Evolutionary conservation across 2,329 filamentous ascomycete species (phyloP), one percentile per base, ranked within the genome.

Genomic region (Diplodia seriata): DNA sequence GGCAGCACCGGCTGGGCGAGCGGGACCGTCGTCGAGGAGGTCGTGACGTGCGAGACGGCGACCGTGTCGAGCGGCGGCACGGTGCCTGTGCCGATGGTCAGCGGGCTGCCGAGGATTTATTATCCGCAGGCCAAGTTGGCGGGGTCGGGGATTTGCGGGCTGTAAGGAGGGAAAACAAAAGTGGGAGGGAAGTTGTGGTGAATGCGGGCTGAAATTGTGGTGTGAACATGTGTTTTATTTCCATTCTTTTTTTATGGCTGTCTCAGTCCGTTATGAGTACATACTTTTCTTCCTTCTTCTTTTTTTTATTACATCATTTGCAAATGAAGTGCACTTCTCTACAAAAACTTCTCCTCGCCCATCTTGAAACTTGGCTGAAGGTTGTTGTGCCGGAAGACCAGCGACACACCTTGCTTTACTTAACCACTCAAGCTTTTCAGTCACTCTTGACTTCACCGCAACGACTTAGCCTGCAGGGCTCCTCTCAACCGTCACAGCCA

Each of bases 41-140:
- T 79, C 20, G 61, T 80, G 59, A 74, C 73, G 12, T 80, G 78
- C 71, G 72, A 70, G 4, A 74, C 71, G 3, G 59, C 74, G 20
- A 77, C 72, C 2, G 74, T 73, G 4, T 43, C 49, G 3, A 40
- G 43, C 9, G 65, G 71, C 67, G 77, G 77, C 9, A 73, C 67
- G 3, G 70, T 81, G 6, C 55, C 68, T 0, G 78, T 81, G 4
- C 72, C 75, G 0, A 80, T 81, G 77, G 70, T 69, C 23, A 69
- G 66, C 11, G 80, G 80, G 2, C 51, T 77, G 63, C 77, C 79
- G 3, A 73, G 73, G 51, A 72, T 80, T 23, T 80, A 76, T 67
- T 80, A 78, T 59, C 74, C 79, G 1, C 70, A 65, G 4, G 74
- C 62, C 1, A 50, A 67, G 12, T 62, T 70, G 65, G 64, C 15